A percentile compares a stretch with the other conserved stretches of the same genome.
Evolutionary conservation across 1,284 basidiomycete genomes (phyloP).

Genomic region (Marasmius fiardii): DNA sequence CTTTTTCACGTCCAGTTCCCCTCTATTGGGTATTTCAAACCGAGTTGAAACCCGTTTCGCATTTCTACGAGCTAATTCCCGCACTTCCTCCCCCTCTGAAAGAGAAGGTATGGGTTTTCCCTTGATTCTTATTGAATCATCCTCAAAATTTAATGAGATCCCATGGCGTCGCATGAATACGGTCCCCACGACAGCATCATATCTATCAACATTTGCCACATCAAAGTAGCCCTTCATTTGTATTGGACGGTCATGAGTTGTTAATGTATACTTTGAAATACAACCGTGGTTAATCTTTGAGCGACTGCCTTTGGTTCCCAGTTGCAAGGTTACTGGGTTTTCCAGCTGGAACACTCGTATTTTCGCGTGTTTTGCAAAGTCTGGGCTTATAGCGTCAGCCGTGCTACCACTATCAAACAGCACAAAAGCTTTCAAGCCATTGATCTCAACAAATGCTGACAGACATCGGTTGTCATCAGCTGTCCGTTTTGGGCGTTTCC

Average conservation of each 20-base stretch:
- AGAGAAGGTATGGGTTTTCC: neutral
- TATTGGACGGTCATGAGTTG: neutral
- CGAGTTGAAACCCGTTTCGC: too few relatives aligned
- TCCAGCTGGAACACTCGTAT: conserved; percentile 15
- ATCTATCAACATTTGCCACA: conserved; percentile 16
- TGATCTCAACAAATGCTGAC: conserved; percentile 17
- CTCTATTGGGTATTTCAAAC: too few relatives aligned
- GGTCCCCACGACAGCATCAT: conserved; percentile 15
- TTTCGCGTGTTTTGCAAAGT: conserved; percentile 14
- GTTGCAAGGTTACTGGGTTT: too few relatives aligned
- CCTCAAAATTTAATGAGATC: neutral
- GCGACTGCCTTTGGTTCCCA: neutral
- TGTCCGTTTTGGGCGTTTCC: neutral
- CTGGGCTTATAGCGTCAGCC: conserved; percentile 18
- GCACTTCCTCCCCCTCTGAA: too few relatives aligned
- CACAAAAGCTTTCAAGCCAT: conserved; percentile 15
- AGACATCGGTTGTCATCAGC: conserved; percentile 4
- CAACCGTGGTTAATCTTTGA: neutral
- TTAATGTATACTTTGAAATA: neutral
- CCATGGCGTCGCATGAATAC: too few relatives aligned
- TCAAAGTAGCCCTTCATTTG: conserved; percentile 10
- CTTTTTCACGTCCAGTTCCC: conserved; percentile 31
- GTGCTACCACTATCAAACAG: conserved; percentile 24
- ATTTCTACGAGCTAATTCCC: too few relatives aligned
- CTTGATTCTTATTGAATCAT: neutral